phyloP scores from a whole-genome alignment of 805 yeast genomes.

The Peterozyma xylosa region DNA sequence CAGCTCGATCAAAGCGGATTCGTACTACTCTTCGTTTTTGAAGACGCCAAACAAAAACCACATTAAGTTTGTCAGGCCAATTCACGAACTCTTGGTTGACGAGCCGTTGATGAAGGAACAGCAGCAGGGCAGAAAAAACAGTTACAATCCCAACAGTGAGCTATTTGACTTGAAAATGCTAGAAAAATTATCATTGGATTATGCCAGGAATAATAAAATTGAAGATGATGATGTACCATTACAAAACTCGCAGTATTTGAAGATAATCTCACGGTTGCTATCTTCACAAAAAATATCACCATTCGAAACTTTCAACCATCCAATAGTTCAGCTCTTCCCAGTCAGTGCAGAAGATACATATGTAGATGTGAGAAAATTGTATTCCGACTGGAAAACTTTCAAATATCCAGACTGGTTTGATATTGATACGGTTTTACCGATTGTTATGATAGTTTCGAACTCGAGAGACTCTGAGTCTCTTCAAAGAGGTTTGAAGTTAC shows the following conservation, averaged over 20 bases:
- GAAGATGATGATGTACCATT: conserved; percentile 14
- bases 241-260: conserved; percentile 45
- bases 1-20: no score
- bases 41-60: conserved; percentile 8
- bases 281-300: conserved; percentile 58
- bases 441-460: conserved; percentile 44
- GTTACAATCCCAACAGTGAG: conserved; percentile 11
- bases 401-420: conserved; percentile 58
- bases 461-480: conserved; percentile 35
- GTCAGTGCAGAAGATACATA: conserved; percentile 48
- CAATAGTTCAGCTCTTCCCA: conserved; percentile 66
- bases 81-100: conserved; percentile 14
- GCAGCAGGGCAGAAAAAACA: conserved; percentile 6
- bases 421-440: conserved; percentile 50
- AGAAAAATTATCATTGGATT: conserved; percentile 9
- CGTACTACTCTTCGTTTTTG: neutral
- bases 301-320: conserved; percentile 84
- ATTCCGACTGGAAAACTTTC: conserved; percentile 44
- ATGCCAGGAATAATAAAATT: conserved; percentile 1
- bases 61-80: conserved; percentile 20
- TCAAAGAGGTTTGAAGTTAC: conserved; percentile 24
- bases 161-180: conserved; percentile 13
- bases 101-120: conserved; percentile 12
- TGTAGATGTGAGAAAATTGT: conserved; percentile 48
- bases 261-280: conserved; percentile 49